Base-by-base conservation (phyloP, 2,329 filamentous ascomycete genomes). In the Camptophora hylomeconis region DNA sequence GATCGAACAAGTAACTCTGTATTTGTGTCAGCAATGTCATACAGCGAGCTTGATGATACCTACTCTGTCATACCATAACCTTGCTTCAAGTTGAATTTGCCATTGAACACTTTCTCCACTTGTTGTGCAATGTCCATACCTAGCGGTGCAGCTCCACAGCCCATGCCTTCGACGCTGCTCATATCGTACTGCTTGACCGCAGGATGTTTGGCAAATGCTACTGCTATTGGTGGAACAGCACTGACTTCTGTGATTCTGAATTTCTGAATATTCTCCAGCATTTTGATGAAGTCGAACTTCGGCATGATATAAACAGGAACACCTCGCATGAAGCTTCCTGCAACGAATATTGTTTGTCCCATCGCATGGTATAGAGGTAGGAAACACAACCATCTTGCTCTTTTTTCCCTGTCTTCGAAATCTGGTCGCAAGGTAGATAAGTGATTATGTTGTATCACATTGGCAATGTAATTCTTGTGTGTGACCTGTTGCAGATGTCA, bases 61-160 rank as follows among this genome's bases (percentile, higher is more conserved):
- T 45, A 60, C 54, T 89, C 82, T 1, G 82, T 89, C 82, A 92
- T 87, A 4, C 83, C 83, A 78, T 80, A 92, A 3, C 80, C 82
- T 52, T 87, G 81, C 47, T 65, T 67, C 16, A 75, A 47, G 40
- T 66, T 65, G 14, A 72, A 52, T 13, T 52, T 46, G 9, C 60
- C 56, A 2, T 40, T 46, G 61, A 72, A 73, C 32, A 74, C 46
- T 33, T 57, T 63, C 47, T 77, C 65, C 7, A 72, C 65, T 39
- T 76, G 71, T 7, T 61, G 58, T 31, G 58, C 61, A 3, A 72
- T 57, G 36, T 78, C 69, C n/a, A 46, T 47, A 8, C 61, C 57
- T 5, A 81, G 54, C 1, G 81, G 80, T 5, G 82, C 81, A 1
- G 80, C 80, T 18, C 81, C 81, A 28, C 61, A 70, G 2, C 58